Conservation (phyloP, 148 eudicot genomes). For the Simmondsia chinensis region DNA sequence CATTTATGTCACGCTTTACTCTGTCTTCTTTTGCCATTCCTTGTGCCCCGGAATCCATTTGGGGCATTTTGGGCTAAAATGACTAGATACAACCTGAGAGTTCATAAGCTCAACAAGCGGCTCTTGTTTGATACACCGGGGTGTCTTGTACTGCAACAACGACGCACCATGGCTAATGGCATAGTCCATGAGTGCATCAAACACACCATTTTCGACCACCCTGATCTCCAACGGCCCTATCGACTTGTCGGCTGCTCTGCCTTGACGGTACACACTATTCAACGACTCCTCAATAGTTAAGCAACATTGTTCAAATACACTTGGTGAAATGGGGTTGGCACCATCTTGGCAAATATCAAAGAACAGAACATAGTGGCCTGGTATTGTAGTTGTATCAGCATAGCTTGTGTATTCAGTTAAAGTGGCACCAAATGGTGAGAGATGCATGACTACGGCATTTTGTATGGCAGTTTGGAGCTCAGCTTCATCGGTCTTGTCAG, state of each 20-base stretch:
- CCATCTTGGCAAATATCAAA: slow-evolving; percentile 15
- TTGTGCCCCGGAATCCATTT: slow-evolving; percentile 17
- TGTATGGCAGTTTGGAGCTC: slow-evolving; percentile 25
- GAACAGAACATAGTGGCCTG: slow-evolving; percentile 30
- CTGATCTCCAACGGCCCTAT: slow-evolving; percentile 36
- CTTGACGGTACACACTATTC: slow-evolving; percentile 27
- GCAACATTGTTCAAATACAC: slow-evolving; percentile 18
- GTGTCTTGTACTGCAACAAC: slow-evolving; percentile 15
- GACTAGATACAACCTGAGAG: slow-evolving; percentile 9
- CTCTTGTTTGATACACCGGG: slow-evolving; percentile 9
- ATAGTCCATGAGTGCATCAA: slow-evolving; percentile 39
- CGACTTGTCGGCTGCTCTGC: slow-evolving; percentile 16
- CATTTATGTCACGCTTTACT: no score
- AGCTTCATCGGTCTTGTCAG: slow-evolving; percentile 29
- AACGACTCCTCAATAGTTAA: slow-evolving; percentile 23
- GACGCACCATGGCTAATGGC: slow-evolving; percentile 14
- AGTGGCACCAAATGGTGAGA: slow-evolving; percentile 12
- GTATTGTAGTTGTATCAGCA: slow-evolving; percentile 23
- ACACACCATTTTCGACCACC: slow-evolving; percentile 26
- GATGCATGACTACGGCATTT: slow-evolving; percentile 11
- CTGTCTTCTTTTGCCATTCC: no score
- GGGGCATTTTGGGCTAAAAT: slow-evolving; percentile 13
- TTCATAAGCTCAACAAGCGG: slow-evolving; percentile 12
- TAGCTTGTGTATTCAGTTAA: slow-evolving; percentile 26
- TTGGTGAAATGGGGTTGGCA: slow-evolving; percentile 4